These are phyloP conservation scores for Lathyrus tuberosus DNA, from an alignment of 306 rosid species.

Conservation along the genomic window DNA sequence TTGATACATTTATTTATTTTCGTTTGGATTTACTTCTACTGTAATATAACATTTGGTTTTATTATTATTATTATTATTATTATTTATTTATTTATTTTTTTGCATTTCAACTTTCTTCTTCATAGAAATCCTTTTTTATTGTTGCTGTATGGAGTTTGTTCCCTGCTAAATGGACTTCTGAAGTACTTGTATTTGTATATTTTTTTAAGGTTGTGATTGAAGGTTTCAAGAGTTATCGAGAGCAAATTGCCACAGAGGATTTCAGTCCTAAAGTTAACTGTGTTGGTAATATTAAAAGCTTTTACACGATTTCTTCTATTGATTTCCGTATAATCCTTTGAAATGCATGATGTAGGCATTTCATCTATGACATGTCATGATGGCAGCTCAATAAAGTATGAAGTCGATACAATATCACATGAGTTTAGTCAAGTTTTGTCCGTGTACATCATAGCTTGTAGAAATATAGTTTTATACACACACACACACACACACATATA, in stretches of 20 bases:
- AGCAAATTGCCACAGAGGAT: conserved; percentile 90
- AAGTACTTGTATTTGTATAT: conserved; percentile 12
- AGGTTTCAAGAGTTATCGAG: conserved; percentile 95
- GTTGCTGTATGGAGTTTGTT: conserved; percentile 17
- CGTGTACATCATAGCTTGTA: background rate
- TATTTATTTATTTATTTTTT: too few species aligned
- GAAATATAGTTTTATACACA: background rate
- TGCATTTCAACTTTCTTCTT: conserved; percentile 5
- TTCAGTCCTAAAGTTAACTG: conserved; percentile 98
- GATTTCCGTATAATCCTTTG: conserved; percentile 16
- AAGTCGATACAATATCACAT: background rate
- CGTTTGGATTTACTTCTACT: background rate
- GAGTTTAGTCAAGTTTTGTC: conserved; percentile 5
- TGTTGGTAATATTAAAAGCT: conserved; percentile 70
- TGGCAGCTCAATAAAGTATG: background rate
- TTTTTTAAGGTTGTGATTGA: conserved; percentile 76
- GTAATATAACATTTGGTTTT: conserved; percentile 14
- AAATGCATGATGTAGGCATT: conserved; percentile 6
- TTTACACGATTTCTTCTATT: conserved; percentile 32
- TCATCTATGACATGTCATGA: conserved; percentile 8
- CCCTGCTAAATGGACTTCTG: conserved; percentile 11
- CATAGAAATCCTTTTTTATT: background rate
- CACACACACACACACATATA: too few species aligned
- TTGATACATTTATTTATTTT: conserved; percentile 3
- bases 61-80: background rate